Evolutionary conservation across 1,139 yeast species (phyloP), one percentile per base, ranked within the genome.

Genomic region (Suhomyces atakaporum): DNA sequence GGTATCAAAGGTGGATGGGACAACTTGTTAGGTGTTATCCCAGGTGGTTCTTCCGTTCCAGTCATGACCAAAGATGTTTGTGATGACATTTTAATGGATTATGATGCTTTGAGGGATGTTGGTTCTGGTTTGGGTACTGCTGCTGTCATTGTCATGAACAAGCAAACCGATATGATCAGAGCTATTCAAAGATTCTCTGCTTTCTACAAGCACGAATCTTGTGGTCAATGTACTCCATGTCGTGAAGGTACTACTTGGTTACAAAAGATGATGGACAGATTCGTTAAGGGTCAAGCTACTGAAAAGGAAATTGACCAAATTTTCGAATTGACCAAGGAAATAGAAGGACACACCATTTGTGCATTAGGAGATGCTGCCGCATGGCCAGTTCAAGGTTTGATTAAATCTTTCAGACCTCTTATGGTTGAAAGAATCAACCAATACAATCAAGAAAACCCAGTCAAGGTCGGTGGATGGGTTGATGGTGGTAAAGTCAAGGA

Each of bases 201-300:
- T 36, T 86, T 86, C 62, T 87, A 85, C 70, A 84, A 83, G 69
- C 95, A 86, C 63, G 95, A 86, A 72, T 84, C 94, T 8, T 86
- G 95, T 68, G 95, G 95, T 44, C 95, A 86, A 68, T 86, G 95
- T 71, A 86, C 96, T 11, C 96, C 96, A 42, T 87, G 96, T 68
- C 81, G 96, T 64, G 96, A 87, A 69, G 96, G 96, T 44, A 87
- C 96, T 31, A 83, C 95, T 21, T 86, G 92, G 85, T 69, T 86
- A 49, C 72, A 75, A 44, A 83, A 79, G 64, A 81, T 85, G 77
- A 86, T 86, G 95, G 85, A 83, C 57, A 77, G 95, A 58, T 77
- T 87, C 61, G 76, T 69, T 42, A 67, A 64, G 42, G 95, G 95
- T 33, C 92, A 84, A 69, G 95, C 94, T 34, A 73, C 77, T 44